phyloP scores from a whole-genome alignment of 768 basidiomycete species.

The Russula sp. region DNA sequence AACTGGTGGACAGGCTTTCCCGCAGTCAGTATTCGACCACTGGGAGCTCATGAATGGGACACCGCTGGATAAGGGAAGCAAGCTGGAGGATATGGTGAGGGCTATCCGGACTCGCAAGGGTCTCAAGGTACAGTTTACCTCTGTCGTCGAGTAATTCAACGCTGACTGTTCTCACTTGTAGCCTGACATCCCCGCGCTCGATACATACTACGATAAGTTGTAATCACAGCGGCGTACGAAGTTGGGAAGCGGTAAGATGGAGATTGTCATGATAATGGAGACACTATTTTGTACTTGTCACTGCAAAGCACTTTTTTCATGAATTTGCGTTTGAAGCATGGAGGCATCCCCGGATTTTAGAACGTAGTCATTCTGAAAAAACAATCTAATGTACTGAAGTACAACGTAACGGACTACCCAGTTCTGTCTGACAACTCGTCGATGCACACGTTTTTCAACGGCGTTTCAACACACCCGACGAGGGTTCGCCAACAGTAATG shows the following conservation, averaged over 20 bases:
- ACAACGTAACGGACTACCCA: no score
- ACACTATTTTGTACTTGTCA: conserved; percentile 23
- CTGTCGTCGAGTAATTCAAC: conserved; percentile 20
- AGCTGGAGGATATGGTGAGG: conserved; percentile 81
- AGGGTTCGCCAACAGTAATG: no score
- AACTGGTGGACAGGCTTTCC: conserved; percentile 97
- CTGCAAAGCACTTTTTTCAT: conserved; percentile 7
- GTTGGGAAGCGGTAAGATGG: conserved; percentile 12
- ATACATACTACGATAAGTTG: conserved; percentile 93
- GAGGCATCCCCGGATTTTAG: neutral
- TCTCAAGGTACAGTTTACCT: conserved; percentile 62
- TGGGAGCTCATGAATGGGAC: conserved; percentile 84
- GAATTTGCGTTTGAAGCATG: neutral
- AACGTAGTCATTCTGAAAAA: no score
- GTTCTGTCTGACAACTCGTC: no score
- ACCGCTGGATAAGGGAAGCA: conserved; percentile 86
- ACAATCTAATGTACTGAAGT: no score
- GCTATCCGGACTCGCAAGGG: conserved; percentile 90
- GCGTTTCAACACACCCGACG: no score
- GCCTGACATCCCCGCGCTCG: conserved; percentile 86
- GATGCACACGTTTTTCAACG: no score
- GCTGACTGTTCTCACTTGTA: conserved; percentile 35
- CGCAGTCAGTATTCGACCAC: conserved; percentile 91
- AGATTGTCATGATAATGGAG: conserved; percentile 16
- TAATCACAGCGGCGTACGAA: conserved; percentile 39